phyloP scores from a whole-genome alignment of 768 basidiomycete species.

The Phaffia tasmanica region DNA sequence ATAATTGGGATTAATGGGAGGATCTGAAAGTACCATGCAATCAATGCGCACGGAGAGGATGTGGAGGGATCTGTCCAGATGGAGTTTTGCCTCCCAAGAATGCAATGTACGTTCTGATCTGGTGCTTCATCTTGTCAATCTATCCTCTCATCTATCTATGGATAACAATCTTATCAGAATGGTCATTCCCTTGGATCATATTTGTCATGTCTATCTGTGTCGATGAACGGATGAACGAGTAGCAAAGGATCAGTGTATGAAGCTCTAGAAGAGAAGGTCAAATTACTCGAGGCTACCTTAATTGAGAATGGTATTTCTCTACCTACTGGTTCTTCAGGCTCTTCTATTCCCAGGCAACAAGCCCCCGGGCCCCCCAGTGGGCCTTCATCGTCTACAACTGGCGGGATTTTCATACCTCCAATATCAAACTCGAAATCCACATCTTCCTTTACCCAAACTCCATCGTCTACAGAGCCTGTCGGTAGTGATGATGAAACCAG shows the following conservation, averaged over 20 bases:
- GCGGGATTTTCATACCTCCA: not conserved
- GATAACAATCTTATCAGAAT: too few relatives aligned
- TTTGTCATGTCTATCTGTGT: too few relatives aligned
- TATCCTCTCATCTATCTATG: not conserved
- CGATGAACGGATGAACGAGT: not conserved
- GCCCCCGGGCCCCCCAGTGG: not conserved
- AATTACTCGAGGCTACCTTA: not conserved
- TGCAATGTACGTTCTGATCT: constrained; percentile 7
- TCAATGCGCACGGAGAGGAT: constrained; percentile 11
- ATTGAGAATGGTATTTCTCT: not conserved
- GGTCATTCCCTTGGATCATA: too few relatives aligned
- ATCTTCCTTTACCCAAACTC: too few relatives aligned
- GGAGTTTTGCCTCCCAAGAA: constrained; percentile 21
- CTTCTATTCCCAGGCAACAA: not conserved
- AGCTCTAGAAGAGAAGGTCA: not conserved
- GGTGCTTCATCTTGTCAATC: not conserved
- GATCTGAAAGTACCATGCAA: constrained; percentile 11
- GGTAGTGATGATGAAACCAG: not conserved
- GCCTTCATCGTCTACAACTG: not conserved
- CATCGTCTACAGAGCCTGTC: too few relatives aligned
- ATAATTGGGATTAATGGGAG: too few relatives aligned
- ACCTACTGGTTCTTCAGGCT: not conserved
- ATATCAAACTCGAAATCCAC: too few relatives aligned
- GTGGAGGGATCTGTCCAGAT: constrained; percentile 12
- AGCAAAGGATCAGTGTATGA: constrained; percentile 9